Conservation (phyloP, 2,329 filamentous ascomycete genomes). For the Xylariomycetidae sp. region DNA sequence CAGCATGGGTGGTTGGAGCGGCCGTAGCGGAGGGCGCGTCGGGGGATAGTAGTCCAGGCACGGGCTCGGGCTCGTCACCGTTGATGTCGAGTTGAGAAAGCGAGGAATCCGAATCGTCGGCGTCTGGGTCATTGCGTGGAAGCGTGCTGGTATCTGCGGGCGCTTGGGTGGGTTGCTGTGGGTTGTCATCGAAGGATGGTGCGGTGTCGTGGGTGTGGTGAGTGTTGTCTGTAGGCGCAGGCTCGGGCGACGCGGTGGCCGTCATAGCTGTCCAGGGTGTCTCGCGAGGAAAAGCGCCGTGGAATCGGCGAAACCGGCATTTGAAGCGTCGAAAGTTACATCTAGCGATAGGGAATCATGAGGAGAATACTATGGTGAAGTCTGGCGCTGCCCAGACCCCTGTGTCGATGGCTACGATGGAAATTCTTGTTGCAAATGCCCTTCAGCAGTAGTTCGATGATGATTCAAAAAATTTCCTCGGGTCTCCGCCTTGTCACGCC, state of each 20-base stretch:
- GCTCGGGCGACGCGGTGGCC: constrained; percentile 52
- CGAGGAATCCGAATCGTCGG: constrained; percentile 5
- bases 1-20: constrained; percentile 16
- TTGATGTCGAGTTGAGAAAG: constrained; percentile 11
- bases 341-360: constrained; percentile 45
- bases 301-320: constrained; percentile 53
- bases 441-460: constrained; percentile 42
- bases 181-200: no score
- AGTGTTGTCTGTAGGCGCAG: constrained; percentile 32
- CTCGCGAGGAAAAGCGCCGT: constrained; percentile 40
- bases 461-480: constrained; percentile 31
- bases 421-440: constrained; percentile 36
- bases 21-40: constrained; percentile 2
- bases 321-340: constrained; percentile 47
- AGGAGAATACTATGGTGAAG: constrained; percentile 35
- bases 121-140: constrained; percentile 16
- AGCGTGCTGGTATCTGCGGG: constrained; percentile 7
- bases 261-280: constrained; percentile 47
- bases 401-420: constrained; percentile 39
- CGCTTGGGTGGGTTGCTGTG: constrained; percentile 5
- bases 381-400: constrained; percentile 51
- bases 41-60: no score
- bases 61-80: constrained; percentile 6
- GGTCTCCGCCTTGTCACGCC: constrained; percentile 5
- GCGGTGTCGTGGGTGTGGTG: constrained; percentile 12